A percentile compares a stretch with the other conserved stretches of the same genome.
phyloP scores from a whole-genome alignment of 2,329 filamentous ascomycete genomes.

The Blumeria graminis region DNA sequence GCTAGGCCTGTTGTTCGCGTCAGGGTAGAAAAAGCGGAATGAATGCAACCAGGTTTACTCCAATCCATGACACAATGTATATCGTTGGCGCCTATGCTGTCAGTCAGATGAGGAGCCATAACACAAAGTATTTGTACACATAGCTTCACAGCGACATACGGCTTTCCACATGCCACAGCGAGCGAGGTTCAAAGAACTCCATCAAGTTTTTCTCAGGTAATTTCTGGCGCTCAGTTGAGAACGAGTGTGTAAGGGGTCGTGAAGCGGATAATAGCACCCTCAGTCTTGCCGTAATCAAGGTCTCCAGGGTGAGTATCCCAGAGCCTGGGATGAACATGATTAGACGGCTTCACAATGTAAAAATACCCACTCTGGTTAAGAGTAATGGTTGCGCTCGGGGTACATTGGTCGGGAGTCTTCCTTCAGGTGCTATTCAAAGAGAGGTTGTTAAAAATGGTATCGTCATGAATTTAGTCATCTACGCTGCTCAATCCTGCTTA shows the following conservation, averaged over 20 bases:
- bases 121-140: not conserved
- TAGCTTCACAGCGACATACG: not conserved
- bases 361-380: not conserved
- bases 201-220: not conserved
- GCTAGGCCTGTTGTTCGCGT: not conserved
- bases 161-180: not conserved
- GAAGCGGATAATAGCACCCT: not conserved
- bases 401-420: no score
- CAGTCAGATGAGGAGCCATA: not conserved
- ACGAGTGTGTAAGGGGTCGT: not conserved
- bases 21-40: not conserved
- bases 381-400: not conserved
- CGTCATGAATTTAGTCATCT: not conserved
- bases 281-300: not conserved
- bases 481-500: not conserved
- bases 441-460: not conserved
- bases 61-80: not conserved
- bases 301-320: not conserved
- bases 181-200: not conserved
- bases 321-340: not conserved
- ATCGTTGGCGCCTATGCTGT: not conserved
- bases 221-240: not conserved
- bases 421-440: not conserved
- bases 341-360: not conserved
- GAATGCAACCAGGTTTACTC: not conserved